These are phyloP conservation scores for Apiospora arundinis DNA, from an alignment of 2,329 filamentous ascomycete genomes.

Conservation along the genomic window DNA sequence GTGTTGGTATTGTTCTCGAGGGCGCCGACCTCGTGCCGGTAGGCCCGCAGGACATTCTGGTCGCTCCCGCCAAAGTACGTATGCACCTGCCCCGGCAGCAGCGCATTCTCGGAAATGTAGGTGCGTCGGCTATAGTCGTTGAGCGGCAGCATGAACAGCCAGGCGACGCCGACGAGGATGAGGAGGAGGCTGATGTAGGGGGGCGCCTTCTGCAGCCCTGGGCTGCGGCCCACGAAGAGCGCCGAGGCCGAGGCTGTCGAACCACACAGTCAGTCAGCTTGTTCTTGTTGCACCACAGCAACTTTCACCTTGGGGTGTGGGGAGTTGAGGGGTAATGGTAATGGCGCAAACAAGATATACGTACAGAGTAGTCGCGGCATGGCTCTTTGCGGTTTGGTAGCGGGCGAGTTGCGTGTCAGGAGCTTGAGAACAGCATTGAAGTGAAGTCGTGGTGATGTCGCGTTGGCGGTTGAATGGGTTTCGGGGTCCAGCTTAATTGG, in stretches of 20 bases:
- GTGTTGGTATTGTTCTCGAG: constrained; percentile 60
- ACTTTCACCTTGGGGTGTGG: background rate
- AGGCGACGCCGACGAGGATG: constrained; percentile 83
- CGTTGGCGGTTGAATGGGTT: constrained; percentile 18
- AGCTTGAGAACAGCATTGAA: constrained; percentile 1
- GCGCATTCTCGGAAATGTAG: constrained; percentile 97
- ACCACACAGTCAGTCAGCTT: background rate
- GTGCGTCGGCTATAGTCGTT: constrained; percentile 90
- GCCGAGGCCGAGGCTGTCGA: constrained; percentile 64
- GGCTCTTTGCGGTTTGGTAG: constrained; percentile 27
- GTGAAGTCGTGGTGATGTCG: constrained; percentile 4
- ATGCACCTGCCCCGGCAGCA: constrained; percentile 94
- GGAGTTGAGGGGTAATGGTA: background rate
- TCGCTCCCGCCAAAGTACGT: constrained; percentile 98
- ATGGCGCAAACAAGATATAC: background rate
- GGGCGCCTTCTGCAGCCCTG: constrained; percentile 81
- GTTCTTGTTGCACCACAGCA: background rate
- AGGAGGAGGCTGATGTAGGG: constrained; percentile 87
- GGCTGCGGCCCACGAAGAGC: constrained; percentile 77
- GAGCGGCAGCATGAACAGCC: constrained; percentile 88
- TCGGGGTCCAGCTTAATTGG: constrained; percentile 15
- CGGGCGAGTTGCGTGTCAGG: background rate
- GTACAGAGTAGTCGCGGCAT: constrained; percentile 65
- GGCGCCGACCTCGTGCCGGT: constrained; percentile 79
- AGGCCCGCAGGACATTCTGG: constrained; percentile 91